Evolutionary conservation across 768 basidiomycete genomes (phyloP), one percentile per base, ranked within the genome.

Genomic region (Sistotremastrum niveocremeum): DNA sequence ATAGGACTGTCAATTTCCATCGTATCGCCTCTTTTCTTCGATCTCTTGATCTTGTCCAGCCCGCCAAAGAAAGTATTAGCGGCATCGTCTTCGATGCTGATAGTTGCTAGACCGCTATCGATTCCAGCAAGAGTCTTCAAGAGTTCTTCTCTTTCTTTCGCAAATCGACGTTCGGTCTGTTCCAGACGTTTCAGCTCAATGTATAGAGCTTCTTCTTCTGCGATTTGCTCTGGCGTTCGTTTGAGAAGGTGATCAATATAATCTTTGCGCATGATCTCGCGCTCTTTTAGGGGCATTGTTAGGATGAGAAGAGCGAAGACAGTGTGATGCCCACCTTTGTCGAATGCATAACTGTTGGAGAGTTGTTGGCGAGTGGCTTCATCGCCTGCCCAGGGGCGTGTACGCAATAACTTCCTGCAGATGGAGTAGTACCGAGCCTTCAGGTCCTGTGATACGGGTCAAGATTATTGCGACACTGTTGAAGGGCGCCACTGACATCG

Each of bases 351-450:
- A 44, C 73, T 82, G 8, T 75, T 70, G 36, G 91, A 63, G 11
- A 88, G 62, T 38, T 76, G 72, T 10, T 70, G 68, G 62, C 80
- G 89, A 56, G 69, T 69, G 4, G 73, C 66, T 53, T 89, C 83
- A 51, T 94, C 89, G 7, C 89, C 89, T 33, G 73, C 62, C 72
- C 89, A 91, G 11, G 89, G 87, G 30, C 86, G 69, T 55, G 77
- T 86, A 39, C 88, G 74, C 34, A 97, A 71, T 34, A 98, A 73
- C 50, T 84, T 86, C 31, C 95, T 74, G 59, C 90, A 93, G 11
- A 93, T 81, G 42, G 83, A 79, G 60, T 84, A 97, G 57, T 98
- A 98, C 31, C 95, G 73, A 53, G 90, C 87, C 66, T 97, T 98
- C 53, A 98, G 62, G 51, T 95, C 93, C 88, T 91, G 54, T 5